Evolutionary conservation across 371 early-diverging fungal species (phyloP).

Genomic region (Cokeromyces recurvatus): DNA sequence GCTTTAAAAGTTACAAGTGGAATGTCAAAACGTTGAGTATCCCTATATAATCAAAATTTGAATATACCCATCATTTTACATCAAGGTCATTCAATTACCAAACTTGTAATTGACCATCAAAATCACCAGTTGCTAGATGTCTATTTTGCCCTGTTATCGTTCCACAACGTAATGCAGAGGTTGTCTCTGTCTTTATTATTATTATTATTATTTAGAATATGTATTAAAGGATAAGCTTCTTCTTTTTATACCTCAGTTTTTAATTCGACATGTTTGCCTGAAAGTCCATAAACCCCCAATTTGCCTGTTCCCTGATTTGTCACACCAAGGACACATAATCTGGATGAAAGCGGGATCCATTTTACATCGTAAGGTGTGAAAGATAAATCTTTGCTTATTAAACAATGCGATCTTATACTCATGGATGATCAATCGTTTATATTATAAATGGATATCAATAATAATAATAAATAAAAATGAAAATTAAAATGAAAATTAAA

Average conservation of each 20-base stretch:
- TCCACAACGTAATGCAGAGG: constrained; percentile 59
- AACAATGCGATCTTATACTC: not conserved
- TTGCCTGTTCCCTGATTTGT: constrained; percentile 63
- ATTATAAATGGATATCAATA: too few relatives aligned
- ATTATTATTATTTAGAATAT: not conserved
- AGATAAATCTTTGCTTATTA: constrained; percentile 26
- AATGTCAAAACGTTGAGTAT: constrained; percentile 60
- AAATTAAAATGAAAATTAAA: too few relatives aligned
- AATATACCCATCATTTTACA: too few relatives aligned
- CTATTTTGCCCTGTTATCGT: constrained; percentile 51
- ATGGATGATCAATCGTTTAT: too few relatives aligned
- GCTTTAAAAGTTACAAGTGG: constrained; percentile 60
- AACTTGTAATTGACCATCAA: constrained; percentile 62
- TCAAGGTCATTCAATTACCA: constrained; percentile 35
- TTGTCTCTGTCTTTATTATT: constrained; percentile 37
- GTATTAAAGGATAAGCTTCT: not conserved
- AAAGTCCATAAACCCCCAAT: constrained; percentile 55
- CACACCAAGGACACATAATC: constrained; percentile 69
- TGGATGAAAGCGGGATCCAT: constrained; percentile 74
- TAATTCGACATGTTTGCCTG: constrained; percentile 42
- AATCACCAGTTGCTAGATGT: constrained; percentile 73
- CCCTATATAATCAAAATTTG: too few relatives aligned
- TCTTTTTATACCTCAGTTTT: constrained; percentile 37
- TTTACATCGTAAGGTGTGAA: constrained; percentile 40
- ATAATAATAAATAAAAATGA: too few relatives aligned